Evolutionary conservation across 1,284 basidiomycete genomes (phyloP).

Genomic region (Ustilago nuda): DNA sequence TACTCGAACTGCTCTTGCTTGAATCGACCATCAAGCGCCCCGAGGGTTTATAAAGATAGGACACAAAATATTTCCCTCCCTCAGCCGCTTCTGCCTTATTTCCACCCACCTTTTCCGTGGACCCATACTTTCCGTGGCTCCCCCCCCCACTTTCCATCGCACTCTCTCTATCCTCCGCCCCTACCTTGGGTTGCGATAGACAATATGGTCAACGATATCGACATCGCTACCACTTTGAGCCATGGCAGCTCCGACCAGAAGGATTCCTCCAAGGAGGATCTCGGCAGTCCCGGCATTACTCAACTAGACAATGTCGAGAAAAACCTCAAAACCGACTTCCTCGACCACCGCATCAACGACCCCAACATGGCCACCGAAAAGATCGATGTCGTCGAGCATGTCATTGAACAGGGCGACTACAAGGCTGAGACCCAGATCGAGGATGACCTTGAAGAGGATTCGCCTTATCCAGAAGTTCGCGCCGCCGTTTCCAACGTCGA

Average conservation of each 20-base stretch:
- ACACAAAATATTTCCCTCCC: neutral
- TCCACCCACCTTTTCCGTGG: neutral
- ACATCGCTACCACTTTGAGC: conserved; percentile 28
- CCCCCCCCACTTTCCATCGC: neutral
- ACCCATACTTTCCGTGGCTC: neutral
- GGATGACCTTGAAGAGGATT: conserved; percentile 60
- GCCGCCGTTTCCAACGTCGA: conserved; percentile 65
- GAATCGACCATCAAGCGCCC: neutral
- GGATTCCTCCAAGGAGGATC: conserved; percentile 43
- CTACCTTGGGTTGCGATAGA: conserved; percentile 7
- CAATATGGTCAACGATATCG: conserved; percentile 46
- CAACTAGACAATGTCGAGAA: conserved; percentile 50
- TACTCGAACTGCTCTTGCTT: neutral
- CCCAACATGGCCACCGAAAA: conserved; percentile 53
- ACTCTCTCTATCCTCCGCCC: conserved; percentile 10
- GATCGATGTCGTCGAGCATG: conserved; percentile 50
- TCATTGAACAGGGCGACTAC: conserved; percentile 56
- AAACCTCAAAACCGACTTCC: conserved; percentile 43
- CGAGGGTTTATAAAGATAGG: neutral
- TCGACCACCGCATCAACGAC: conserved; percentile 55
- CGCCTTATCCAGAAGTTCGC: conserved; percentile 65
- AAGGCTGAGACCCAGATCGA: conserved; percentile 53
- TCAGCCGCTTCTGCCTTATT: neutral
- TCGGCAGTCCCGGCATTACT: conserved; percentile 12
- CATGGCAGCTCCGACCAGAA: conserved; percentile 35